Base-by-base conservation (phyloP, 192 early-diverging fungal genomes). In the Gonapodya prolifera region DNA sequence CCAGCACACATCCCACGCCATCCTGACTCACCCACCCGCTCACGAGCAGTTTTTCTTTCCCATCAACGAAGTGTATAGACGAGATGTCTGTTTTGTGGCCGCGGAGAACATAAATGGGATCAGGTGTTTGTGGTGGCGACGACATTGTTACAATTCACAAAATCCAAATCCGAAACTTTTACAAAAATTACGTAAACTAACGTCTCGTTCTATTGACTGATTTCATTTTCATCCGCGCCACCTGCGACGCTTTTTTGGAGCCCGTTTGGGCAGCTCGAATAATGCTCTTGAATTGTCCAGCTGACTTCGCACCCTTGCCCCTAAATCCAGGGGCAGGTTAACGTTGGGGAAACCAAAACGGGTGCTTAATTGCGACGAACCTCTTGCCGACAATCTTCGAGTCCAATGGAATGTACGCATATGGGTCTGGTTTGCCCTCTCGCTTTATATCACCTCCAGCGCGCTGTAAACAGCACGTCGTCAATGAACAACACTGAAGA, bases 391-490 rank as follows among this genome's bases (percentile, higher is more conserved):
- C 90, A 69, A 90, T 86, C 78, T 91, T 90, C 69, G 85, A 82
- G 61, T 85, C 88, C 70, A 99, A 85, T 77, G 97, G 96, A 69
- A 99, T 89, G 80, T 98, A 99, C n/a, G 95, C 94, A 80, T 89
- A 96, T 34, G 97, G 97, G 84, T 98, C 96, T 1, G 93, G 85
- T 79, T 89, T 91, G 69, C 92, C 94, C 70, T 91, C 90, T 81
- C 89, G 90, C 81, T 94, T 94, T 76, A 99, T 89, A 88, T 99
- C 97, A 78, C 96, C 96, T 70, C 89, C 85, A 13, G 96, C 96
- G 81, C 90, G 89, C 89, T 93, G 90, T 86, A 71, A 95, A 86
- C 80, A 88, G 89, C 88, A 91, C 98, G 79, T 97, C 93, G 79
- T 89, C 82, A 30, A 92, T 92, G 34, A 96, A 79, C 79, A 85